A percentile compares a stretch with the other conserved stretches of the same genome.
Evolutionary conservation across 2,329 filamentous ascomycete genomes (phyloP).

Genomic region (Waltergamsia citrina): DNA sequence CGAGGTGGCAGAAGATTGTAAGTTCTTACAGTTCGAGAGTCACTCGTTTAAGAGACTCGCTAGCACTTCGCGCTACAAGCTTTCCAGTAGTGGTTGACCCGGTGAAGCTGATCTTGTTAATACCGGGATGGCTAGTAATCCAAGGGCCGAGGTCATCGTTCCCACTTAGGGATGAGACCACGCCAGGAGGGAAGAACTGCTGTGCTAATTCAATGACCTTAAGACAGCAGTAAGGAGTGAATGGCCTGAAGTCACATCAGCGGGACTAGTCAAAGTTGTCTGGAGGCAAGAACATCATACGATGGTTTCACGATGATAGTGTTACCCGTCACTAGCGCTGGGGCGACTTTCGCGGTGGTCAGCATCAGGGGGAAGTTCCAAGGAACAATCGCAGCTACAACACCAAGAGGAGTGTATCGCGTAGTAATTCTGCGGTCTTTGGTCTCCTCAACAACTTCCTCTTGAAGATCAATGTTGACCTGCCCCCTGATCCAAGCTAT

Average conservation of each 20-base stretch:
- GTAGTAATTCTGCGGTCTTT: conserved; percentile 8
- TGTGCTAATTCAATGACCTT: conserved; percentile 52
- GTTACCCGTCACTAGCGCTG: conserved; percentile 47
- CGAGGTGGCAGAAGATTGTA: too few relatives aligned
- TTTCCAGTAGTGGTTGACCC: conserved; percentile 50
- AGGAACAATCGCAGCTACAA: conserved; percentile 46
- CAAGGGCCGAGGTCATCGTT: conserved; percentile 48
- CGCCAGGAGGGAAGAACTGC: conserved; percentile 42
- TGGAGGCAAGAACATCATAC: too few relatives aligned
- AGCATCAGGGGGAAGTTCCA: conserved; percentile 50
- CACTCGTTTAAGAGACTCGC: conserved; percentile 5
- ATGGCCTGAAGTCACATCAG: too few relatives aligned
- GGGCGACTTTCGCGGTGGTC: conserved; percentile 42
- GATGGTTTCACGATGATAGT: conserved; percentile 47
- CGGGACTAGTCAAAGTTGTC: too few relatives aligned
- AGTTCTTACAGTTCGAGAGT: conserved; percentile 6
- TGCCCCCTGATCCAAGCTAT: not conserved
- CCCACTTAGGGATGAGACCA: conserved; percentile 50
- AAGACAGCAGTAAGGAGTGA: conserved; percentile 46
- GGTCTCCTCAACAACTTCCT: conserved; percentile 18
- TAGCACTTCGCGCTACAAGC: conserved; percentile 26
- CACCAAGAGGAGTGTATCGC: conserved; percentile 34
- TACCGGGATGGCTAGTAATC: conserved; percentile 44
- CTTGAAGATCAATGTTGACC: conserved; percentile 2
- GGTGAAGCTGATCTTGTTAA: conserved; percentile 55